Percentiles rank a stretch among this genome's conserved stretches.
Conservation (phyloP, 2,329 filamentous ascomycete genomes). For the Botrytis galanthina region DNA sequence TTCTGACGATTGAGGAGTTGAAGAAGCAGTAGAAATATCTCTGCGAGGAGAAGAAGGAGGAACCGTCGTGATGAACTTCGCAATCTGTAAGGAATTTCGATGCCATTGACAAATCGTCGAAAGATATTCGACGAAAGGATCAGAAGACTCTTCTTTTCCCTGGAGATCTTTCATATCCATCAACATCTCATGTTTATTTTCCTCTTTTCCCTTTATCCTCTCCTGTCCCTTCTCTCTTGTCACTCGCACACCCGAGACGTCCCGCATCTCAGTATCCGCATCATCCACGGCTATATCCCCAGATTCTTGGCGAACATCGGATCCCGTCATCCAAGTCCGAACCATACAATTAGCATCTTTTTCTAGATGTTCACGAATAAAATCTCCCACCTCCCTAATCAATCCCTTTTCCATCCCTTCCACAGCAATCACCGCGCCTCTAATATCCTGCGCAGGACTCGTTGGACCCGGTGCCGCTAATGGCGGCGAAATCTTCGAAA, state of each 20-base stretch:
- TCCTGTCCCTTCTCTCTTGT: not conserved
- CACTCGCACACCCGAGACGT: not conserved
- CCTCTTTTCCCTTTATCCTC: not conserved
- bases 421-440: constrained; percentile 80
- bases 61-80: constrained; percentile 50
- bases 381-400: constrained; percentile 56
- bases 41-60: constrained; percentile 18
- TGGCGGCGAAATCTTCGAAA: constrained; percentile 73
- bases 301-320: not conserved
- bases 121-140: constrained; percentile 60
- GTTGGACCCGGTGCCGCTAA: constrained; percentile 45
- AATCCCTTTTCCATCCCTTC: constrained; percentile 66
- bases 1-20: not conserved
- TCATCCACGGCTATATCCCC: not conserved
- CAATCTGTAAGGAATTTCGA: constrained; percentile 68
- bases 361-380: constrained; percentile 48
- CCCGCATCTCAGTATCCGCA: constrained; percentile 29
- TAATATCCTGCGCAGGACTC: constrained; percentile 44
- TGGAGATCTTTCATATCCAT: constrained; percentile 9
- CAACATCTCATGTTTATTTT: not conserved
- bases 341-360: constrained; percentile 34
- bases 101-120: constrained; percentile 72
- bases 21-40: not conserved
- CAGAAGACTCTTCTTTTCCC: constrained; percentile 13
- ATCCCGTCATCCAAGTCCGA: constrained; percentile 31